Evolutionary conservation across 352 stramenopile species (phyloP), one percentile per base, ranked within the genome.

Genomic region (Phytophthora gonapodyides): DNA sequence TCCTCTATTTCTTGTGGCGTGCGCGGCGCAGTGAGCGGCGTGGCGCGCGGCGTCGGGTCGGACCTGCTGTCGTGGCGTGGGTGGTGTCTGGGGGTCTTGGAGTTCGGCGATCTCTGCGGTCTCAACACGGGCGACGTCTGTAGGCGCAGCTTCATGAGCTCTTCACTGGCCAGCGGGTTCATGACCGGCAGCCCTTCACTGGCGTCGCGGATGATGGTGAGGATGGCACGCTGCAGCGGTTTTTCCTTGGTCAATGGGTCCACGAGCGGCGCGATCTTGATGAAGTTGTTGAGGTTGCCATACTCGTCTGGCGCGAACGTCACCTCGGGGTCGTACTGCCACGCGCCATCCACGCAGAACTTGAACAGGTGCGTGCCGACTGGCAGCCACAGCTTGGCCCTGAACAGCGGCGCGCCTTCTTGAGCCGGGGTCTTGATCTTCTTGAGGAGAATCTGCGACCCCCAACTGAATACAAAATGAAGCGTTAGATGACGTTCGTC

Each of bases 241-340:
- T 88, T 89, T 17, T 69, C 51, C 51, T 82, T 71, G n/a, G 67
- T 71, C 48, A 58, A 47, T 11, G 59, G 58, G 44, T 80, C 66
- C 43, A 73, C 64, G 0, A 63, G 42, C 1, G 57, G 55, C 8
- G 47, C 36, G 48, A 94, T 80, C 45, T 70, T 85, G 57, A 94
- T 88, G 35, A 94, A 92, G 58, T 94, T 94, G 61, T 94, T 94
- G 46, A 94, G 70, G 59, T 94, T 94, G n/a, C 85, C 85, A 56
- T 92, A 94, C 57, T 87, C 83, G 48, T 94, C 85, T 0, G 80
- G 80, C 2, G 85, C 85, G 60, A 94, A 94, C 2, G 82, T 75
- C 31, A 91, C 81, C 42, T 94, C 85, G 0, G 85, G 84, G 61
- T 94, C 83, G 67, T 94, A 94, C 42, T 93, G 84, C 84, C 85